phyloP scores from a whole-genome alignment of 2,329 filamentous ascomycete genomes.

The Calonectria pteridis region DNA sequence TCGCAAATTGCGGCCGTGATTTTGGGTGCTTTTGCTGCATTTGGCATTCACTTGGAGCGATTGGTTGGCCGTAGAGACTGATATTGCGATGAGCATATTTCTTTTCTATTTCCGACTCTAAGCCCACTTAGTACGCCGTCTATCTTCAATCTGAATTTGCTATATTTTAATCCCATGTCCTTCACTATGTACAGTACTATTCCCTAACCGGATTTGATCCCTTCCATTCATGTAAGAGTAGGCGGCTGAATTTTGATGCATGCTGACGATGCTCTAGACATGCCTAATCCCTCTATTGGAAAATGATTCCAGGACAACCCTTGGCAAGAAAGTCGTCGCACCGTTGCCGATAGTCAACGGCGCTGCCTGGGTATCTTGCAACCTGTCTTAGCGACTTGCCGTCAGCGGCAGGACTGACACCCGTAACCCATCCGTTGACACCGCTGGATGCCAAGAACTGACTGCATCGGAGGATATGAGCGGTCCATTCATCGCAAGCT shows the following conservation, averaged over 20 bases:
- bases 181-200: neutral
- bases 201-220: neutral
- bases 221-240: neutral
- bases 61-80: neutral
- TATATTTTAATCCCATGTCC: neutral
- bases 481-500: slow-evolving; percentile 37
- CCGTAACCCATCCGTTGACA: slow-evolving; percentile 66
- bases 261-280: no score
- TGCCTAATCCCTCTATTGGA: neutral
- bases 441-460: slow-evolving; percentile 53
- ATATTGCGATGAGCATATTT: neutral
- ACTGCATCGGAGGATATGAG: slow-evolving; percentile 60
- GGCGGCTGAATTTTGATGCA: neutral
- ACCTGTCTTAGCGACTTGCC: slow-evolving; percentile 56
- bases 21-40: neutral
- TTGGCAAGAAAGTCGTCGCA: slow-evolving; percentile 21
- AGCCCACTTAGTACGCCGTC: neutral
- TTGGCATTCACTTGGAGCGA: neutral
- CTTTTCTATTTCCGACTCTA: neutral
- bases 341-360: slow-evolving; percentile 29
- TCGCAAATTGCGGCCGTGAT: neutral
- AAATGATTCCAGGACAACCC: neutral
- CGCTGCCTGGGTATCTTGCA: slow-evolving; percentile 43
- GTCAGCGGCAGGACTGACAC: slow-evolving; percentile 65
- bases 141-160: neutral